Evolutionary conservation across 306 rosid genomes (phyloP), one percentile per base, ranked within the genome.

Genomic region (Abrus precatorius): DNA sequence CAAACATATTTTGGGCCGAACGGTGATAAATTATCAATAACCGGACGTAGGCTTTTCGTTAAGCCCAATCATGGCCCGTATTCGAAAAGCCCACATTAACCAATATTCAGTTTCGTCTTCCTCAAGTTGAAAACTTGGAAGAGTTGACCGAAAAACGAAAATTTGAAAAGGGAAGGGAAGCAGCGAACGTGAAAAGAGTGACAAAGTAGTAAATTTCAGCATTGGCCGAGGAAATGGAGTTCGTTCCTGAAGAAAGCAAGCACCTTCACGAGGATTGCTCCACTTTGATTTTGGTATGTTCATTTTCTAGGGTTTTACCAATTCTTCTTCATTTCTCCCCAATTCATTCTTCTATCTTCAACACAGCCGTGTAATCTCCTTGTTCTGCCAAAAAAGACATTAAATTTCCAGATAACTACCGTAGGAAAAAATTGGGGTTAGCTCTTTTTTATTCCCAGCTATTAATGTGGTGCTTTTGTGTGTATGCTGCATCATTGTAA

Each of bases 261-360:
- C 81, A 38, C 7, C 71, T 75, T 60, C 59, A 86, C 34, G 83
- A 77, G 5, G 89, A 87, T 13, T 90, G 91, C 76, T 84, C 98
- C 67, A 89, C 97, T 66, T 88, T 95, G 28, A 80, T 95, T 72
- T 80, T 93, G 97, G 97, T 95, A 32, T 3, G 91, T 87, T 86
- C 6, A 47, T 75, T 66, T 48, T 50, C 62, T 68, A 40, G 78
- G 85, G 82, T 57, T 78, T 78, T 6, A 0, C 10, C 47, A n/a
- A 6, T 53, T 34, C 40, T 7, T 13, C 3, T 8, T 14, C 30
- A 9, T 45, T 10, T 10, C 0, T 28, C 5, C 9, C 55, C 45
- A 7, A 41, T 74, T 74, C 28, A 60, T 76, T 62, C 30, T 3
- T 13, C 28, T 10, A 6, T 53, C 36, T 63, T 62, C 60, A 9